These are phyloP conservation scores for Malus orientalis DNA, from an alignment of 306 rosid species.

Conservation along the genomic window DNA sequence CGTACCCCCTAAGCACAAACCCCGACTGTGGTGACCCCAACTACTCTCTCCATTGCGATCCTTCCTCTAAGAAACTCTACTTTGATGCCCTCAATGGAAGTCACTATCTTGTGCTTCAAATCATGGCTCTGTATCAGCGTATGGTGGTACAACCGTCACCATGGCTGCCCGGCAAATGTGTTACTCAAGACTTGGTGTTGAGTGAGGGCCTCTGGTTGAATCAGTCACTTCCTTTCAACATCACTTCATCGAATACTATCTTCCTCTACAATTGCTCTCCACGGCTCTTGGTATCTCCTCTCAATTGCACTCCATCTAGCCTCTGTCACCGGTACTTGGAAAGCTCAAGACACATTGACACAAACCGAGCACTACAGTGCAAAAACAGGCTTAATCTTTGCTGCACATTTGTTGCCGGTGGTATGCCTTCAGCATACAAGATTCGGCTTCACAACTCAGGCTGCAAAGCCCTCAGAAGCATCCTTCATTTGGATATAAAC, in stretches of 20 bases:
- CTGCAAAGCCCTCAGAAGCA: constrained; percentile 82
- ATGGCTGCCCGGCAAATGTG: constrained; percentile 60
- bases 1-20: constrained; percentile 80
- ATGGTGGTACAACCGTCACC: constrained; percentile 71
- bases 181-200: constrained; percentile 65
- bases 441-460: constrained; percentile 86
- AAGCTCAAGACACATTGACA: constrained; percentile 52
- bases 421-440: constrained; percentile 83
- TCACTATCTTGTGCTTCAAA: constrained; percentile 43
- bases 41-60: constrained; percentile 65
- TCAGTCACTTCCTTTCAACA: constrained; percentile 79
- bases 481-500: constrained; percentile 48
- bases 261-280: constrained; percentile 84
- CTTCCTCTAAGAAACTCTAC: constrained; percentile 40
- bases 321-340: constrained; percentile 71
- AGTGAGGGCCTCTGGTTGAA: constrained; percentile 83
- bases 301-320: constrained; percentile 81
- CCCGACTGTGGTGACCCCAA: constrained; percentile 57
- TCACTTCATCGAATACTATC: constrained; percentile 79
- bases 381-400: constrained; percentile 58
- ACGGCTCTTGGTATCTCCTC: constrained; percentile 78
- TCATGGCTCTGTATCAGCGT: constrained; percentile 41
- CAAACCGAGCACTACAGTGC: constrained; percentile 42
- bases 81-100: constrained; percentile 65
- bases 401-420: constrained; percentile 83